These are phyloP conservation scores for Eucalyptus marginata DNA, from an alignment of 345 rosid species.

Conservation along the genomic window DNA sequence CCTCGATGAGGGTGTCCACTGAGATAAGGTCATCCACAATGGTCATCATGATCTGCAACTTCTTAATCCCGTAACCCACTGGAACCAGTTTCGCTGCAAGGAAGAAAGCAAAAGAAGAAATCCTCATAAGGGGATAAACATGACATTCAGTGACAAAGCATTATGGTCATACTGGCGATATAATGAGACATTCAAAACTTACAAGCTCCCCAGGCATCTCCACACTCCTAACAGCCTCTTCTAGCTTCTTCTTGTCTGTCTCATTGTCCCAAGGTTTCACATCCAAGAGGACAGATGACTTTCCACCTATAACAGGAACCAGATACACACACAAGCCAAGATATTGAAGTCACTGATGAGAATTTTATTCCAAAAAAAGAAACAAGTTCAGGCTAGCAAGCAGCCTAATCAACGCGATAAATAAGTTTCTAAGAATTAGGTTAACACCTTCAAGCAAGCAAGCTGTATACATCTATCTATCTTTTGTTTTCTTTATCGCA, in stretches of 20 bases:
- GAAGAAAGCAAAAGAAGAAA: background rate
- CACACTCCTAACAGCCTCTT: constrained; percentile 50
- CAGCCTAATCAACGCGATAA: background rate
- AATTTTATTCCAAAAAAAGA: background rate
- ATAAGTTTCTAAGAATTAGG: background rate
- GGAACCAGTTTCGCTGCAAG: constrained; percentile 64
- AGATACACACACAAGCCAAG: background rate
- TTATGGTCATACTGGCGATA: background rate
- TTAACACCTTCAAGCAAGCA: background rate
- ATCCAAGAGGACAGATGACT: constrained; percentile 84
- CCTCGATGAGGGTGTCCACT: constrained; percentile 68
- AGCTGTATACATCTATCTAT: background rate
- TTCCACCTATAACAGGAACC: constrained; percentile 45
- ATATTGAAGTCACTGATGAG: background rate
- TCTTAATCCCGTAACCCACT: constrained; percentile 92
- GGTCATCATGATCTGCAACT: constrained; percentile 75
- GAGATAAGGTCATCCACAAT: constrained; percentile 93
- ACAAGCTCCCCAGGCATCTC: constrained; percentile 97
- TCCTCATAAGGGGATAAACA: background rate
- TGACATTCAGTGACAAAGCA: background rate
- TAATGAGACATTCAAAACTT: background rate
- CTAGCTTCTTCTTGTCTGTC: constrained; percentile 92
- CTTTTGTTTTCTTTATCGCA: background rate
- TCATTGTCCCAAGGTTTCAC: constrained; percentile 97
- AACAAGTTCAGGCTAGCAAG: background rate